Conservation (phyloP, 345 rosid genomes). For the Turnera subulata region DNA sequence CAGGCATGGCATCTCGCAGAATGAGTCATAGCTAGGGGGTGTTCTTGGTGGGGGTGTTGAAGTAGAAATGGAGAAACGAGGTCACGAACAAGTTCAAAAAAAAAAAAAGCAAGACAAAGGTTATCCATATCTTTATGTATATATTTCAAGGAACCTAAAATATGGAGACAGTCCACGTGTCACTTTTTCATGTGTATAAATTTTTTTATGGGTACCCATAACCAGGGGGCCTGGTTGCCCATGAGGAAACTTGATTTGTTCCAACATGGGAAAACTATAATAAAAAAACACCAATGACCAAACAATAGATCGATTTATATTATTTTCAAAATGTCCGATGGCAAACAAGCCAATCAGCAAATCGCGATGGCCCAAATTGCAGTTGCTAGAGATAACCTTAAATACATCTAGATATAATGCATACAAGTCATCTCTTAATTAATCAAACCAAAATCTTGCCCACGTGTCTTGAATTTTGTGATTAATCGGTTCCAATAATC, state of each 20-base stretch:
- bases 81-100: background rate
- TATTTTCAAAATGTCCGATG: too few species aligned
- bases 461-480: too few species aligned
- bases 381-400: too few species aligned
- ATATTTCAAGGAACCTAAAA: background rate
- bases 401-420: too few species aligned
- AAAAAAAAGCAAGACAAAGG: too few species aligned
- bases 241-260: background rate
- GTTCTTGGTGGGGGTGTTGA: background rate
- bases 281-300: background rate
- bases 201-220: background rate
- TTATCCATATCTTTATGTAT: background rate
- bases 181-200: background rate
- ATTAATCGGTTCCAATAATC: too few species aligned
- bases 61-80: background rate
- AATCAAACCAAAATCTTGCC: too few species aligned
- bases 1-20: too few species aligned
- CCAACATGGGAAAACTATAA: background rate
- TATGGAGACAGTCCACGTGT: conserved; percentile 1
- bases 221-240: background rate
- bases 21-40: background rate
- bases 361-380: too few species aligned
- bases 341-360: background rate
- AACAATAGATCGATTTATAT: background rate
- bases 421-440: too few species aligned